Conservation (phyloP, 345 rosid species). For the Eucalyptus sp. region DNA sequence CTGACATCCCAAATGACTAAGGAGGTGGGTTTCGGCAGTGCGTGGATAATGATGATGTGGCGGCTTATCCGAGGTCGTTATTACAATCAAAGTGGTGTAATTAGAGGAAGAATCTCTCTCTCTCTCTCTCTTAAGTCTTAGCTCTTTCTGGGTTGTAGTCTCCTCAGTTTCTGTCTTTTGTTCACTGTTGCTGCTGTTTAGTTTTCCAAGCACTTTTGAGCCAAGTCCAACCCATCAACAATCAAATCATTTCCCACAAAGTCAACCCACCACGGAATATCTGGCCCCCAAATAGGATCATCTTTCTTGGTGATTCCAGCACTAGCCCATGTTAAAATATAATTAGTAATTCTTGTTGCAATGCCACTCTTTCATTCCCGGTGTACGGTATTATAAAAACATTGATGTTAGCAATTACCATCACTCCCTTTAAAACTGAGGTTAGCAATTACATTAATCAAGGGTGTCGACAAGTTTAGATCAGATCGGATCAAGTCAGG, state of each 20-base stretch:
- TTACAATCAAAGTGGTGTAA: neutral
- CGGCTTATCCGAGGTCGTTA: too few species aligned
- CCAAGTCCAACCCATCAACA: neutral
- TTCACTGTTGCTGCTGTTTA: rapidly evolving
- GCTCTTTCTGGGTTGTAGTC: neutral
- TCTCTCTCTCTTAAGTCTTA: neutral
- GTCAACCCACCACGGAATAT: neutral
- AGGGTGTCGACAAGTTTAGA: rapidly evolving
- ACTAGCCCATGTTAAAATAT: too few species aligned
- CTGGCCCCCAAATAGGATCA: neutral
- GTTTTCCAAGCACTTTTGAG: neutral
- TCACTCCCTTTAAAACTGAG: neutral
- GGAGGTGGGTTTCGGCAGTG: rapidly evolving
- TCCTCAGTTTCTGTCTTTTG: too few species aligned
- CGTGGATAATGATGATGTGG: neutral
- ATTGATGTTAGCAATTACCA: neutral
- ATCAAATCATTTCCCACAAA: too few species aligned
- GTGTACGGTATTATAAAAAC: neutral
- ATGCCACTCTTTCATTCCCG: neutral
- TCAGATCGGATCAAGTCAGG: rapidly evolving
- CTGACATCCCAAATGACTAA: neutral
- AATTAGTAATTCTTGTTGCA: neutral
- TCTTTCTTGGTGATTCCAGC: too few species aligned
- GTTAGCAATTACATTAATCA: rapidly evolving
- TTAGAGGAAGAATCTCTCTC: neutral